Base-by-base conservation (phyloP, 148 eudicot genomes). In the Cornus kousa region DNA sequence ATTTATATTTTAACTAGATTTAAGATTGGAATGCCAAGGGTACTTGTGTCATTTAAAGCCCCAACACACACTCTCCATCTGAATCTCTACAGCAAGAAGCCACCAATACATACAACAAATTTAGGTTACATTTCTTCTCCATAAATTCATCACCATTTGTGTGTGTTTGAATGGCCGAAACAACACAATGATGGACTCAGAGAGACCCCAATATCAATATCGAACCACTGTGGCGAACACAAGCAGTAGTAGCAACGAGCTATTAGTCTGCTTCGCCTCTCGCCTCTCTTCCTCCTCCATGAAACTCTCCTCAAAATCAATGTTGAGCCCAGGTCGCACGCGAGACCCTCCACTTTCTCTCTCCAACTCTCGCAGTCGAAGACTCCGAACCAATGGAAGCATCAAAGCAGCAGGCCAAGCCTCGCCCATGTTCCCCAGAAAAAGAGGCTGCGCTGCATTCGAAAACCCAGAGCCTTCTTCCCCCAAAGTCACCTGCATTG, bases 401-500 rank as follows among this genome's bases (percentile, higher is more conserved):
- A 60, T 89, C 6, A 75, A 82, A 1, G 92, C 90, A 0, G 89
- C 90, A 0, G 89, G 85, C 0, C 93, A 90, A 23, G 72, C 80
- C 7, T 88, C 93, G 0, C 93, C 96, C 0, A 85, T 90, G 88
- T 91, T 89, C 71, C 85, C 91, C 14, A 87, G 88, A 82, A 86
- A 85, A 69, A 67, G 75, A 20, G 87, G 87, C n/a, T 80, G 8
- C 48, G 8, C 85, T 24, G 86, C 76, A 2, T 88, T 91, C 37
- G 97, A 94, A 0, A 92, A 89, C 78, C 91, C 92, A 2, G 98
- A 93, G 75, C 97, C 96, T 1, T 93, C 98, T 68, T 95, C 98
- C 0, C 98, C 98, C 0, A 95, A 95, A 40, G 98, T 95, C 19
- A 95, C 98, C 3, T 95, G 98, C 77, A 95, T 95, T 74, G 98